A percentile compares a stretch with the other conserved stretches of the same genome.
Conservation (phyloP, 305 asterid genomes). For the Fraxinus sp. region DNA sequence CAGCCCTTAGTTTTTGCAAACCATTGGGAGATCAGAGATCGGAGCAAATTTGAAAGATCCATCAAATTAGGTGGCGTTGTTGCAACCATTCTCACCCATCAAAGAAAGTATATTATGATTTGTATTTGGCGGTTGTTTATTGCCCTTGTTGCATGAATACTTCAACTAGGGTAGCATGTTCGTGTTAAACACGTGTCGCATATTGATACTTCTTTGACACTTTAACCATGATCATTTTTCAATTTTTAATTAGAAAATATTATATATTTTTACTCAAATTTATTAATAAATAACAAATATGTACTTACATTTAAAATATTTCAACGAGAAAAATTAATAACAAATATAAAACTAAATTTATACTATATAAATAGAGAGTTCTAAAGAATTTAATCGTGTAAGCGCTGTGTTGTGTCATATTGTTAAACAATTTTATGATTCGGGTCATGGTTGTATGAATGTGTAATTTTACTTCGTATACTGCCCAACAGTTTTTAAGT, state of each 20-base stretch:
- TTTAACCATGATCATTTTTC: neutral
- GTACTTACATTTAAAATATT: neutral
- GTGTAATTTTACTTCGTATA: neutral
- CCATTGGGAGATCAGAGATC: neutral
- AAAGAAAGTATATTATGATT: neutral
- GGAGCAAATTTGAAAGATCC: neutral
- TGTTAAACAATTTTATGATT: neutral
- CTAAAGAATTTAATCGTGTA: neutral
- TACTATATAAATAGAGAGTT: neutral
- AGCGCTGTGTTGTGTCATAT: neutral
- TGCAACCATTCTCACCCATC: neutral
- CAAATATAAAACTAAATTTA: no score
- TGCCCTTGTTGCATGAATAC: neutral
- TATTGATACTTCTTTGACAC: neutral
- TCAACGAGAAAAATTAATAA: neutral
- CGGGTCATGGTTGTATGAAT: neutral
- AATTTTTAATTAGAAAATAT: neutral
- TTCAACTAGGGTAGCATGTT: neutral
- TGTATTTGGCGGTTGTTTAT: neutral
- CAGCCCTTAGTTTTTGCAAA: neutral
- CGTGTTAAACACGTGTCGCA: neutral
- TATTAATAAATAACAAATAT: no score
- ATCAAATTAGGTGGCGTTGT: neutral
- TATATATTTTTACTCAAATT: neutral
- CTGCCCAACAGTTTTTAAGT: neutral